Evolutionary conservation across 129 eudicot genomes (phyloP).

Genomic region (Lonicera japonica): DNA sequence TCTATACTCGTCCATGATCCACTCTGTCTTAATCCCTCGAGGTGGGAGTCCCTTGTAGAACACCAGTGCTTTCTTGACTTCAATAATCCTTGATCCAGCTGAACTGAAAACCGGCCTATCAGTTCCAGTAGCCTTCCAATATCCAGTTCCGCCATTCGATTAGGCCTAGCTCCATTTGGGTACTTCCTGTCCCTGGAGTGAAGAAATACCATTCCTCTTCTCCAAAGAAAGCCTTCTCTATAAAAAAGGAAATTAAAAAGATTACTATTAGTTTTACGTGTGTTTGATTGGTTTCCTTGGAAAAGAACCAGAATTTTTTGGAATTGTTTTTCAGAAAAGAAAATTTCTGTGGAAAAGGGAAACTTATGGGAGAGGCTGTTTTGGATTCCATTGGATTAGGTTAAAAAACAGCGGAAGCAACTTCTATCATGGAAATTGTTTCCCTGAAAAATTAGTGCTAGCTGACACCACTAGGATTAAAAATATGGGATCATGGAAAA

Average conservation of each 20-base stretch:
- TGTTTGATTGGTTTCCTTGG: neutral
- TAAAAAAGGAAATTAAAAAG: neutral
- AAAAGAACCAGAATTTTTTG: too few relatives aligned
- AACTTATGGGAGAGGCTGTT: too few relatives aligned
- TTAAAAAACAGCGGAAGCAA: too few relatives aligned
- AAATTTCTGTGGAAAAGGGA: too few relatives aligned
- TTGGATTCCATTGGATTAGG: too few relatives aligned
- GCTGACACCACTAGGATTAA: too few relatives aligned
- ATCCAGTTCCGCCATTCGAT: slow-evolving; percentile 46
- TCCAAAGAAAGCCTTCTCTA: slow-evolving; percentile 47
- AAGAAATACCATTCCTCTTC: slow-evolving; percentile 56
- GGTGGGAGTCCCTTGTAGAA: slow-evolving; percentile 46
- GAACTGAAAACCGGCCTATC: slow-evolving; percentile 41
- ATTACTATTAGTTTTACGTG: neutral
- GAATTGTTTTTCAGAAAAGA: too few relatives aligned
- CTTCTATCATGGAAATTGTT: too few relatives aligned
- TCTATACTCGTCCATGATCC: slow-evolving; percentile 60
- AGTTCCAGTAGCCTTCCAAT: slow-evolving; percentile 53
- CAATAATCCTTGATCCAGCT: slow-evolving; percentile 18
- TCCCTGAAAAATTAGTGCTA: too few relatives aligned
- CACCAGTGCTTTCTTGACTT: slow-evolving; percentile 43
- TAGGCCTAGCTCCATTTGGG: slow-evolving; percentile 49
- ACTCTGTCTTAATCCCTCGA: slow-evolving; percentile 35
- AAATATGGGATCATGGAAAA: too few relatives aligned
- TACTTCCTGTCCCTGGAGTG: slow-evolving; percentile 50